Conservation (phyloP, 2,329 filamentous ascomycete species). For the Sporothrix luriei region DNA sequence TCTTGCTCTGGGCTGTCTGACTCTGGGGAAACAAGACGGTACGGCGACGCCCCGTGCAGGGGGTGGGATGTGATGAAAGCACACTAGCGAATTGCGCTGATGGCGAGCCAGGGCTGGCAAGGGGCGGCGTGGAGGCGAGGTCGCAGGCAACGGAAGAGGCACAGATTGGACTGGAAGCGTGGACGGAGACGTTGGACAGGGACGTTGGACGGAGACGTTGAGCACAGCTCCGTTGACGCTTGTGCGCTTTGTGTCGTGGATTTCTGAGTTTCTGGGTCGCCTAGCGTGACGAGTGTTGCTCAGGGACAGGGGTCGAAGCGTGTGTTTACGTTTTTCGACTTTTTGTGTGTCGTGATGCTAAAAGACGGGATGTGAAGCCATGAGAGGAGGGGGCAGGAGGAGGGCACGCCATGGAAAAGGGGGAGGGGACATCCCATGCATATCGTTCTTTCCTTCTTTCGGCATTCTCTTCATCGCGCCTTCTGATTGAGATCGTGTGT, state of each 20-base stretch:
- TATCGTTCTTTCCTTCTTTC: not conserved
- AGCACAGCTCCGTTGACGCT: not conserved
- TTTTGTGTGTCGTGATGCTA: not conserved
- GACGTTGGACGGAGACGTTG: not conserved
- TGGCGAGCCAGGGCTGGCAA: too few species aligned
- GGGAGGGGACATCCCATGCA: not conserved
- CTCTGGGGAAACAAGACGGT: constrained; percentile 24
- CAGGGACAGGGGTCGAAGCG: not conserved
- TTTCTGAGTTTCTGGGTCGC: not conserved
- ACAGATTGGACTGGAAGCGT: constrained; percentile 6
- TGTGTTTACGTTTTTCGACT: not conserved
- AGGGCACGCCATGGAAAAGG: not conserved
- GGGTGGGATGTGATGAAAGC: constrained; percentile 18
- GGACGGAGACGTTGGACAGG: not conserved
- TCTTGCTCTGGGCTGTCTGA: too few species aligned
- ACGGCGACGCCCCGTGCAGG: constrained; percentile 7
- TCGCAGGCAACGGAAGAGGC: not conserved
- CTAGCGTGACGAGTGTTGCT: constrained; percentile 25
- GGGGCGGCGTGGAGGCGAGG: too few species aligned
- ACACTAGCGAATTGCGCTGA: constrained; percentile 9
- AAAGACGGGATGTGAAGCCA: not conserved
- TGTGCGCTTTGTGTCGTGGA: constrained; percentile 11
- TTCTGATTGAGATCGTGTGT: not conserved
- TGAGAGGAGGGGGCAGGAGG: too few species aligned
- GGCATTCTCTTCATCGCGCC: not conserved